A percentile compares a stretch with the other conserved stretches of the same genome.
Evolutionary conservation across 345 rosid genomes (phyloP).

Genomic region (Erysimum cheiranthoides): DNA sequence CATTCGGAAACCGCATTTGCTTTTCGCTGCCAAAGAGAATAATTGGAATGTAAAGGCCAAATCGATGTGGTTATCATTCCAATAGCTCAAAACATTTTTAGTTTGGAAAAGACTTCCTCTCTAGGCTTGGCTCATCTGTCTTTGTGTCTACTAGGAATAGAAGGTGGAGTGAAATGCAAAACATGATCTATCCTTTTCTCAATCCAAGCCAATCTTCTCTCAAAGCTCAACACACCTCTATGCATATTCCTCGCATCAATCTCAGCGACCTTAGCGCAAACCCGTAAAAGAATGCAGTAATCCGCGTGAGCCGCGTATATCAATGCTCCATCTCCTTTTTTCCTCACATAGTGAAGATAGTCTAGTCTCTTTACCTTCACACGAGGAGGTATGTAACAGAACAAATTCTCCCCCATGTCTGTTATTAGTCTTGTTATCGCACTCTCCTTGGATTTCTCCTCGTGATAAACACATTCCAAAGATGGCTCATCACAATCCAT

Average conservation of each 20-base stretch:
- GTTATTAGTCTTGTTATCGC: conserved; percentile 55
- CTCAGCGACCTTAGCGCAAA: conserved; percentile 64
- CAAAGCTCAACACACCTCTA: conserved; percentile 63
- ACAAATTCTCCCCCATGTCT: conserved; percentile 73
- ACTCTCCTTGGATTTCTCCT: conserved; percentile 24
- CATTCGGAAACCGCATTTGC: too few species aligned
- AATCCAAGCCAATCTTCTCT: conserved; percentile 41
- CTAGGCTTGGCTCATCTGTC: too few species aligned
- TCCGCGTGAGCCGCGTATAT: conserved; percentile 77
- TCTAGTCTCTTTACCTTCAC: conserved; percentile 57
- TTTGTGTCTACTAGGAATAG: too few species aligned
- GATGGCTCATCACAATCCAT: not conserved
- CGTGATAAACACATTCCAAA: not conserved
- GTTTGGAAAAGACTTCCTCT: too few species aligned
- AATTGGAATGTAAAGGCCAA: too few species aligned
- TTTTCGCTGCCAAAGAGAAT: too few species aligned
- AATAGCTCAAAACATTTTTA: too few species aligned
- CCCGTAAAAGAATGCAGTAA: conserved; percentile 71
- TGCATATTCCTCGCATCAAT: conserved; percentile 70
- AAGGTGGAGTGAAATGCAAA: conserved; percentile 41
- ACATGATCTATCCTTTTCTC: conserved; percentile 31
- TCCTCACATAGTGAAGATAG: conserved; percentile 69
- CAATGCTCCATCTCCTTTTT: conserved; percentile 57
- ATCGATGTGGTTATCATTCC: too few species aligned
- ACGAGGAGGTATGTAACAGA: conserved; percentile 74